phyloP scores from a whole-genome alignment of 345 rosid genomes.

The Kandelia obovata region DNA sequence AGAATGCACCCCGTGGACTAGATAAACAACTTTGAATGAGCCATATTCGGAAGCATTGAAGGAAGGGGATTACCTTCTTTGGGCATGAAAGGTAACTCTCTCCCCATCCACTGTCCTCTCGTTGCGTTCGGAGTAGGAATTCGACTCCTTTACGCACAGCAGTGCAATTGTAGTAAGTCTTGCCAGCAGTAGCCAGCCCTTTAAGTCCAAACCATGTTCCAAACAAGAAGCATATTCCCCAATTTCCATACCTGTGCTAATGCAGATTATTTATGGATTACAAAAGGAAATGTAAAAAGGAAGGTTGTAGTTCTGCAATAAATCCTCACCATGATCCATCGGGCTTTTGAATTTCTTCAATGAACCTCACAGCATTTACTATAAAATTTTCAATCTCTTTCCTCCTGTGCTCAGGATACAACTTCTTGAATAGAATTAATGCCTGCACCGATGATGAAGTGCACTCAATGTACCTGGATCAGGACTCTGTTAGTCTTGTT shows the following conservation, averaged over 20 bases:
- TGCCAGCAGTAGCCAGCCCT: conserved; percentile 24
- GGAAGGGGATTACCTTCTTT: neutral
- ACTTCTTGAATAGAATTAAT: conserved; percentile 12
- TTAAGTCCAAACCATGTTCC: conserved; percentile 22
- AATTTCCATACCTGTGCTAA: conserved; percentile 22
- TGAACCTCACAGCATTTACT: conserved; percentile 1
- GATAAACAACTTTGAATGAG: too few relatives aligned
- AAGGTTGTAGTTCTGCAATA: neutral
- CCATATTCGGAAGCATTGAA: neutral
- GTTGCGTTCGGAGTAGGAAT: conserved; percentile 18
- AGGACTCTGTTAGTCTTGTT: neutral
- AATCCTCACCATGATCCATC: conserved; percentile 26
- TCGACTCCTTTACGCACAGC: conserved; percentile 18
- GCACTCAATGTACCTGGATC: conserved; percentile 21
- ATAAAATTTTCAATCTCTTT: conserved; percentile 20
- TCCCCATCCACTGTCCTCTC: conserved; percentile 26
- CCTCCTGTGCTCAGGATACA: conserved; percentile 19
- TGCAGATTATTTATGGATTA: neutral
- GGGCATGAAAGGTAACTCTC: conserved; percentile 27
- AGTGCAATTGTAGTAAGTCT: conserved; percentile 10
- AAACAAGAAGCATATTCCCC: conserved; percentile 28
- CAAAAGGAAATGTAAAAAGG: neutral
- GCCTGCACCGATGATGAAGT: conserved; percentile 23
- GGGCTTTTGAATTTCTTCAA: conserved; percentile 17
- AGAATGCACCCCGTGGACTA: too few relatives aligned